Percentiles rank a stretch among this genome's conserved stretches.
phyloP scores from a whole-genome alignment of 2,329 filamentous ascomycete genomes.

The Decorospora gaudefroyi region DNA sequence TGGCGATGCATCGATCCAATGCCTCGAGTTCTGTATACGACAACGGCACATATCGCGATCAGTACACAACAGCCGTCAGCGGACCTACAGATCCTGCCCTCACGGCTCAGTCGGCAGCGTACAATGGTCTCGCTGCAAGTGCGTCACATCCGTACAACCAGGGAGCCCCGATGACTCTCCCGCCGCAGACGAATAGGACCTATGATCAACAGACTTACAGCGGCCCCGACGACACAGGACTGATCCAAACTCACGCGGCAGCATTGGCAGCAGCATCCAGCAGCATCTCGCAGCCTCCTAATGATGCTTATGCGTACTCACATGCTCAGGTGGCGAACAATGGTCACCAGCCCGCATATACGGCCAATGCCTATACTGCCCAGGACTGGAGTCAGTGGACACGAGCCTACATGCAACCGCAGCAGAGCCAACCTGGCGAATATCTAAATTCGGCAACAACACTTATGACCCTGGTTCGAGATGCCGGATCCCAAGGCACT shows the following conservation, averaged over 20 bases:
- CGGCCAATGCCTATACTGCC: slow-evolving; percentile 32
- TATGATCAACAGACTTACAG: slow-evolving; percentile 39
- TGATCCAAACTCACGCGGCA: slow-evolving; percentile 39
- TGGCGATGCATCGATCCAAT: slow-evolving; percentile 34
- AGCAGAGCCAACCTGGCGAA: slow-evolving; percentile 33
- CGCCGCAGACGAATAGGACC: slow-evolving; percentile 27
- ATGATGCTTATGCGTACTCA: slow-evolving; percentile 32
- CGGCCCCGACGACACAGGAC: slow-evolving; percentile 31
- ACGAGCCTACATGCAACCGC: slow-evolving; percentile 38
- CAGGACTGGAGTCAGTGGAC: slow-evolving; percentile 47
- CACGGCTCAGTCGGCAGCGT: slow-evolving; percentile 26
- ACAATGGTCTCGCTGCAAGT: slow-evolving; percentile 22
- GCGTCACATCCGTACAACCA: slow-evolving; percentile 35
- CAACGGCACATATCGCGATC: slow-evolving; percentile 30
- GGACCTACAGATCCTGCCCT: slow-evolving; percentile 29
- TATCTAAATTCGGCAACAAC: slow-evolving; percentile 49
- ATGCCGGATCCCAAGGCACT: slow-evolving; percentile 26
- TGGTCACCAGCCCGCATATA: slow-evolving; percentile 27
- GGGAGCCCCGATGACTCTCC: slow-evolving; percentile 25
- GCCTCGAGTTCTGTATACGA: slow-evolving; percentile 27
- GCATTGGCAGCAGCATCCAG: slow-evolving; percentile 36
- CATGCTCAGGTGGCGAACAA: slow-evolving; percentile 28
- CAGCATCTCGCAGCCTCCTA: slow-evolving; percentile 26
- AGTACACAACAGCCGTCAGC: slow-evolving; percentile 27
- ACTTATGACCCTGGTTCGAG: slow-evolving; percentile 46